Base-by-base conservation (phyloP, 768 basidiomycete genomes). In the Lepiota brunneoincarnata region DNA sequence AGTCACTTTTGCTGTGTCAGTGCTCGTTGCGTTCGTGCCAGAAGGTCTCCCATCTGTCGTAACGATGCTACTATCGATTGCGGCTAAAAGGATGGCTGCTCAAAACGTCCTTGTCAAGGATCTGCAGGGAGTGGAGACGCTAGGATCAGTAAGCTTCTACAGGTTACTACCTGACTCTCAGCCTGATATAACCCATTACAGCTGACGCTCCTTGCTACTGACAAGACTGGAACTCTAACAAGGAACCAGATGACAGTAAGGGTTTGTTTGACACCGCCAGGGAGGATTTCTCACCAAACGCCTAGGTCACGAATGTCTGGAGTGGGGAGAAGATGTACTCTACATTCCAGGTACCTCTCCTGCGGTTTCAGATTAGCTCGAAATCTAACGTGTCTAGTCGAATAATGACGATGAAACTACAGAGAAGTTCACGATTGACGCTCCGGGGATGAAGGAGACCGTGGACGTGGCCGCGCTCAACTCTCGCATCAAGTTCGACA, bases 81-180 rank as follows among this genome's bases (percentile, higher is more conserved):
- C 84, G 0, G 86, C 84, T 15, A 86, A 85, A 66, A 73, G 86
- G 26, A 86, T 87, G 84, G 84, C 86, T 1, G 76, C 75, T 20
- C 82, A 84, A 64, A 85, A 86, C 56, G 84, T 87, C 4, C 72
- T 87, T n/a, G 84, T 86, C 15, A 87, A 87, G 59, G 83, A 86
- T 59, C 64, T 87, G n/a, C 84, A 86, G 63, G 84, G 84, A 38
- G 84, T 87, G 0, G 85, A 87, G 63, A 86, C 85, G 2, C 71
- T 87, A 15, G 75, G 75, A 47, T 77, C 75, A 57, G 75, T 77
- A 55, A 20, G 42, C 10, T 31, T 36, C n/a, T 44, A 11, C 5
- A n/a, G 17, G 11, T 18, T 36, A 53, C 20, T 14, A 2, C 15
- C 12, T 39, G 24, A 31, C 20, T 7, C 26, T 38, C 17, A 52